Evolutionary conservation across 1,139 yeast species (phyloP).

Genomic region (Martiniozyma asiatica): DNA sequence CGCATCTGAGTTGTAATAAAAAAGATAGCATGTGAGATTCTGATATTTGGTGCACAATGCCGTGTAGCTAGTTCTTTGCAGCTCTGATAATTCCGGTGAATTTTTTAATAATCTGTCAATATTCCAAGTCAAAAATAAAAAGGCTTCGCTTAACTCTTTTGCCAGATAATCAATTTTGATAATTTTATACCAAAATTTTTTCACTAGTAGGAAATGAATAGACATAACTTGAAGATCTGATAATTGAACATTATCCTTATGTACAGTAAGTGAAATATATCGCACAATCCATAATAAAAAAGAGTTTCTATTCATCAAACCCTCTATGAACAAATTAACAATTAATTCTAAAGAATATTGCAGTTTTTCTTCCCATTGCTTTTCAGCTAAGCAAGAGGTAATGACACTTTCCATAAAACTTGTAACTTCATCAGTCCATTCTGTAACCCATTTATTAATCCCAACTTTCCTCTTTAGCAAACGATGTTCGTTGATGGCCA

Average conservation of each 20-base stretch:
- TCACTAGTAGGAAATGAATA: constrained; percentile 42
- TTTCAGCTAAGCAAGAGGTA: constrained; percentile 27
- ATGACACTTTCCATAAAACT: constrained; percentile 46
- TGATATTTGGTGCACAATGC: constrained; percentile 15
- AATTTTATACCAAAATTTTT: constrained; percentile 64
- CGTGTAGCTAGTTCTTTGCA: no score
- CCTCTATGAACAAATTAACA: constrained; percentile 56
- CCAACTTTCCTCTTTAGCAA: constrained; percentile 43
- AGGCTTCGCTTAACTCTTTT: constrained; percentile 46
- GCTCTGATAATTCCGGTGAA: no score
- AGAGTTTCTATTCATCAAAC: constrained; percentile 46
- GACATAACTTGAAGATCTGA: constrained; percentile 15
- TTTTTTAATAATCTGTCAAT: constrained; percentile 13
- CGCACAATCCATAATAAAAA: constrained; percentile 55
- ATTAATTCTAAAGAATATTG: constrained; percentile 48
- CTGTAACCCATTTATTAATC: constrained; percentile 60
- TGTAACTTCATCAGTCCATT: constrained; percentile 77
- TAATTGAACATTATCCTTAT: constrained; percentile 12
- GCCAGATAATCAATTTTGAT: constrained; percentile 41
- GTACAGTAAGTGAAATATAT: constrained; percentile 37
- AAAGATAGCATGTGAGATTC: constrained; percentile 33
- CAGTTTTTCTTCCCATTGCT: constrained; percentile 40
- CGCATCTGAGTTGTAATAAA: constrained; percentile 49
- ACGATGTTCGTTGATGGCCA: constrained; percentile 69
- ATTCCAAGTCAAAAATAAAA: constrained; percentile 24